A percentile compares a stretch with the other conserved stretches of the same genome.
phyloP scores from a whole-genome alignment of 768 basidiomycete genomes.

The Heimioporus sp. region DNA sequence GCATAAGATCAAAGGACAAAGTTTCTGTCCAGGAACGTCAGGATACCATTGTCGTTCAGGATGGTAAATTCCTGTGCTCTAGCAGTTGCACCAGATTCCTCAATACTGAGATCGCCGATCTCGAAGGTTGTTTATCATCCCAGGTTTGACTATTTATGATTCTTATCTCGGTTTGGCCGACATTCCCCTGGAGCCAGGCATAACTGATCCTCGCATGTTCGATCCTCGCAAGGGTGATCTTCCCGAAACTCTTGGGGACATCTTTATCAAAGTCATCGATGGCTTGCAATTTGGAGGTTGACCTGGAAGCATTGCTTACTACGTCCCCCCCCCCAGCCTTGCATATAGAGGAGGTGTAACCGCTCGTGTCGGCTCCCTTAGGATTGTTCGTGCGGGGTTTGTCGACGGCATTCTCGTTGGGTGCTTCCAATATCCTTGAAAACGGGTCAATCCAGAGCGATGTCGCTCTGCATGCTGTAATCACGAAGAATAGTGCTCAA shows the following conservation, averaged over 20 bases:
- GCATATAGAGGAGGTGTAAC: conserved; percentile 72
- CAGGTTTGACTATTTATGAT: conserved; percentile 72
- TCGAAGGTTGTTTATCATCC: conserved; percentile 69
- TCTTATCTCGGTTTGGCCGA: conserved; percentile 68
- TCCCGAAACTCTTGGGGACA: conserved; percentile 30
- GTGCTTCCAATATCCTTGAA: conserved; percentile 29
- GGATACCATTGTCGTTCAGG: conserved; percentile 37
- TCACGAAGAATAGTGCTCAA: conserved; percentile 39
- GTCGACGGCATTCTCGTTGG: conserved; percentile 60
- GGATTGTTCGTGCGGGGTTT: conserved; percentile 56
- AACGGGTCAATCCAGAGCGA: conserved; percentile 40
- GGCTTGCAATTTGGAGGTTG: conserved; percentile 23
- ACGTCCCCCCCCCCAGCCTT: conserved; percentile 36
- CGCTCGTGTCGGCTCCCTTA: conserved; percentile 49
- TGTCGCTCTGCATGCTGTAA: conserved; percentile 60
- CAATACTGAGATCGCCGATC: conserved; percentile 46
- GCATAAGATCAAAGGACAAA: conserved; percentile 25
- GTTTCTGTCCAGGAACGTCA: conserved; percentile 8
- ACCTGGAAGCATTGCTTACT: background rate
- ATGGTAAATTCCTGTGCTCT: conserved; percentile 53
- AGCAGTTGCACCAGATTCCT: conserved; percentile 32
- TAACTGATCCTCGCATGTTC: conserved; percentile 61
- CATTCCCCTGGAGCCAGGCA: conserved; percentile 65
- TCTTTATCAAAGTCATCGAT: conserved; percentile 40
- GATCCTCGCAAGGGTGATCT: conserved; percentile 49